phyloP scores from a whole-genome alignment of 1,139 yeast species.

The Scheffersomyces lignicola region DNA sequence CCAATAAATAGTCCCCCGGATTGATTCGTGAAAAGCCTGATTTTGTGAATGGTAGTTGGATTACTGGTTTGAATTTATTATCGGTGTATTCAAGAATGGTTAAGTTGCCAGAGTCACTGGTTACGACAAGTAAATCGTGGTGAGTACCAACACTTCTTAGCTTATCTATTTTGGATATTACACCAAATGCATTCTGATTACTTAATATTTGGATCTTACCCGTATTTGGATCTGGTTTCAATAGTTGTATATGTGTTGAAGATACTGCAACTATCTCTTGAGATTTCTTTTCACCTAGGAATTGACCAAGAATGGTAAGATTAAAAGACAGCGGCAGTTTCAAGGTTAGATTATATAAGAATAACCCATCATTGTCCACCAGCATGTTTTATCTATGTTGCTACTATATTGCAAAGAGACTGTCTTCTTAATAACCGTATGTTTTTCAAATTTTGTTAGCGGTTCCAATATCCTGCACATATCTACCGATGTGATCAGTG shows the following conservation, averaged over 20 bases:
- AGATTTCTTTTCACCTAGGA: slow-evolving; percentile 53
- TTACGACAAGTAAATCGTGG: slow-evolving; percentile 61
- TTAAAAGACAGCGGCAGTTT: slow-evolving; percentile 54
- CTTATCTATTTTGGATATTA: slow-evolving; percentile 53
- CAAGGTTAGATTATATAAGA: slow-evolving; percentile 68
- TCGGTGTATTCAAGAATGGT: slow-evolving; percentile 52
- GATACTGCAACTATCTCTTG: slow-evolving; percentile 68
- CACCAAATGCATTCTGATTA: slow-evolving; percentile 56
- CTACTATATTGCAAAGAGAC: too few relatives aligned
- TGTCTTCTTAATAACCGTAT: too few relatives aligned
- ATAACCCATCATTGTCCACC: slow-evolving; percentile 37
- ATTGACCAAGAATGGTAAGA: slow-evolving; percentile 65
- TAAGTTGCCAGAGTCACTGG: slow-evolving; percentile 81
- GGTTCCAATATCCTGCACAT: too few relatives aligned
- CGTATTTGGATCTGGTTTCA: slow-evolving; percentile 50
- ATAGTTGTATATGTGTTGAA: slow-evolving; percentile 51
- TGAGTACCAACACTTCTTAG: slow-evolving; percentile 54
- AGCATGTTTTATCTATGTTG: slow-evolving; percentile 10
- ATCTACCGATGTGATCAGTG: too few relatives aligned
- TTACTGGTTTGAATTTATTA: slow-evolving; percentile 46
- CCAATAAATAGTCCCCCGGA: slow-evolving; percentile 76
- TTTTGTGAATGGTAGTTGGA: slow-evolving; percentile 71
- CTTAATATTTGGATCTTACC: slow-evolving; percentile 53
- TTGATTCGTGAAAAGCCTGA: slow-evolving; percentile 72
- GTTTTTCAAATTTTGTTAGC: too few relatives aligned